Percentiles rank a stretch among this genome's conserved stretches.
Conservation (phyloP, 2,329 filamentous ascomycete genomes). For the Myriosclerotinia curreyana region DNA sequence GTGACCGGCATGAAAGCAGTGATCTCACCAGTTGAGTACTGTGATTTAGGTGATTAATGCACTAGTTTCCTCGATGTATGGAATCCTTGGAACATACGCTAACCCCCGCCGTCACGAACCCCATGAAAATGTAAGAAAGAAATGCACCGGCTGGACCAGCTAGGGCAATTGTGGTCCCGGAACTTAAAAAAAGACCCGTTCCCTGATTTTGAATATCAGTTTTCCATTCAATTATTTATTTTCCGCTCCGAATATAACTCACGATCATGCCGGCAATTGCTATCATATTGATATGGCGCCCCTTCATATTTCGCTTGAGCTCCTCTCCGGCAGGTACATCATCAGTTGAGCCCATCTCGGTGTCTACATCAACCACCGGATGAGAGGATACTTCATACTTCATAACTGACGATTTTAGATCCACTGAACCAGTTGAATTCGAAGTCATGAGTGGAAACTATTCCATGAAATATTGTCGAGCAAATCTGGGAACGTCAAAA, state of each 20-base stretch:
- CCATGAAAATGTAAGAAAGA: conserved; percentile 45
- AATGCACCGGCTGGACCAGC: conserved; percentile 49
- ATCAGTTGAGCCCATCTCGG: conserved; percentile 17
- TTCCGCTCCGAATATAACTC: conserved; percentile 55
- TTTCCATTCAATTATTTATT: neutral
- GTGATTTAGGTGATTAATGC: neutral
- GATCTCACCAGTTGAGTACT: conserved; percentile 16
- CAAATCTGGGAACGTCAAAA: neutral
- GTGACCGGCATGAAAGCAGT: conserved; percentile 49
- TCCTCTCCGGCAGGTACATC: conserved; percentile 20
- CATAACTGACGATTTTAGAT: conserved; percentile 6
- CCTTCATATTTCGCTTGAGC: conserved; percentile 49
- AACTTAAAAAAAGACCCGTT: conserved; percentile 53
- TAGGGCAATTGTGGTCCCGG: conserved; percentile 46
- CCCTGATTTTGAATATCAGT: conserved; percentile 35
- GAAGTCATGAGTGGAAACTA: conserved; percentile 3
- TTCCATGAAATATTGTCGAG: neutral
- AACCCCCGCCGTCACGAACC: conserved; percentile 49
- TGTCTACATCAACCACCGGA: neutral
- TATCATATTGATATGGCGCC: conserved; percentile 45
- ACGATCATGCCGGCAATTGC: conserved; percentile 44
- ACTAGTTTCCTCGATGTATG: neutral
- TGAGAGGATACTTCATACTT: conserved; percentile 4
- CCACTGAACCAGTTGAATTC: neutral
- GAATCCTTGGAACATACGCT: conserved; percentile 39